Base-by-base conservation (phyloP, 345 rosid genomes). In the Corchorus olitorius region DNA sequence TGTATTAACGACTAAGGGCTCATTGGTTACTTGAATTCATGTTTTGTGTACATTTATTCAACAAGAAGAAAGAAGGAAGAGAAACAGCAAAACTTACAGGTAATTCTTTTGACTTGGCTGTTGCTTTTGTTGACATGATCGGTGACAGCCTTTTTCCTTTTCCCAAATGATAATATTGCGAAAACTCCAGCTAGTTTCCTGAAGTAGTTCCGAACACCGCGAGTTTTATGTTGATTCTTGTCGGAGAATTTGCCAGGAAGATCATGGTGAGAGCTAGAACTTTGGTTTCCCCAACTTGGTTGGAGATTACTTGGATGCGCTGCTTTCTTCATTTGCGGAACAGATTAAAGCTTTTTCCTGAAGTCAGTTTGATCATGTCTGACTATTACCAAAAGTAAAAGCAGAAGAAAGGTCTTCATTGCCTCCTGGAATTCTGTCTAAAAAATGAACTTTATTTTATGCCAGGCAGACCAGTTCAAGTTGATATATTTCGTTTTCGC, bases 1-100 rank as follows among this genome's bases (percentile, higher is more conserved):
- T 70, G 58, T 14, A 61, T 61, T 61, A 61, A 61, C 5, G 6
- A 43, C 19, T 4, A 43, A 68, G 15, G 49, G 55, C 16, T 34
- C 59, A 17, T 16, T 35, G 6, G 27, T 1, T 52, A 9, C 6
- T 49, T 11, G 6, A 39, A 27, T 27, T 27, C 6, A 6, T 1
- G 64, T 13, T 11, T 60, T 59, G 6, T 4, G 27, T 1, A 22
- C 35, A 11, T 11, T 60, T 33, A 20, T 56, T 56, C 62, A 14
- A 60, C 64, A 60, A 33, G 22, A 54, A 70, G 27, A 27, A 27
- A 27, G 27, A 27, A 68, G 39, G 35, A 48, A 76, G 5, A 37
- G 49, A 69, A 55, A 35, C 19, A 58, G 59, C 45, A 75, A 45
- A 73, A 85, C 93, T 90, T 86, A 93, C 99, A 89, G 70, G 93